Base-by-base conservation (phyloP, 768 basidiomycete species). In the Boletus vinaceobasis region DNA sequence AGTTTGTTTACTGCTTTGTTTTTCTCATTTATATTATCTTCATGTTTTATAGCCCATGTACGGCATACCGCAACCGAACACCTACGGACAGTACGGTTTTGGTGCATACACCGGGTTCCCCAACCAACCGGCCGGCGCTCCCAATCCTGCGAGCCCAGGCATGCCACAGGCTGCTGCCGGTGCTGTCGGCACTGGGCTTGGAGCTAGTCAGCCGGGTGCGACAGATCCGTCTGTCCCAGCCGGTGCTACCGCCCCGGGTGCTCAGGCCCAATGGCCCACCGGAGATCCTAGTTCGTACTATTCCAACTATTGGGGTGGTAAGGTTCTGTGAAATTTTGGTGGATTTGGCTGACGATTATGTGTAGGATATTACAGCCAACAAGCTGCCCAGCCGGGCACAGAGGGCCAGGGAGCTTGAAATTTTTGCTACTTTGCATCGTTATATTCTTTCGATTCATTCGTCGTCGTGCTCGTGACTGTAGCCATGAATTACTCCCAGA, bases 241-340 rank as follows among this genome's bases (percentile, higher is more conserved):
- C 5, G 72, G 70, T n/a, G 73, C 71, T 14, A 79, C 77, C 10
- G 81, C 78, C 14, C 81, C 82, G 58, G 78, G 81, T 35, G 81
- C 79, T 45, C 87, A 88, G 70, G 84, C 82, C 44, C 88, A 91
- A 65, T 93, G 91, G 89, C 82, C 82, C 27, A 77, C 79, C 26
- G 81, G 84, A 44, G 88, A 90, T 66, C 84, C 87, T 53, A 86
- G 75, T 66, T 79, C 79, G 55, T 90, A 90, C 72, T 90, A 90
- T 71, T 83, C 83, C 52, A 87, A 87, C 67, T 90, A 90, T 68
- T 90, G 89, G 89, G 86, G 88, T 68, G 87, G 89, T 91, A 56
- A 64, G 85, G 48, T 55, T 50, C 9, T 35, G 21, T 49, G 35
- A 29, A 17, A 17, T 11, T 29, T 55, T 47, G 17, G 10, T 29